A percentile compares a stretch with the other conserved stretches of the same genome.
Conservation (phyloP, 2,329 filamentous ascomycete species). For the Fusarium concolor region DNA sequence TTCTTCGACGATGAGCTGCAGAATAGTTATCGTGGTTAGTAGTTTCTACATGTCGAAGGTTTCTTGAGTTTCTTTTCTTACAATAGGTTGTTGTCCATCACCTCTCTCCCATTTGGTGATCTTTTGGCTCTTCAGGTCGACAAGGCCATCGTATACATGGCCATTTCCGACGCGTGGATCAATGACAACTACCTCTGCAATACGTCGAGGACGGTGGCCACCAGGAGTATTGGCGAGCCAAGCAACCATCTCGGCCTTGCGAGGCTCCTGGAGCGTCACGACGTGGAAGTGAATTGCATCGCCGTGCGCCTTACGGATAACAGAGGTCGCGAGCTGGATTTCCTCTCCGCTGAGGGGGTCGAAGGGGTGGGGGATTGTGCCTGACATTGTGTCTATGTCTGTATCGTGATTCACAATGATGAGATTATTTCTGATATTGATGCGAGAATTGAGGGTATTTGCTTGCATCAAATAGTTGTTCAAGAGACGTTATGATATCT, state of each 20-base stretch:
- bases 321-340: constrained; percentile 69
- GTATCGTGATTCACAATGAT: too few species aligned
- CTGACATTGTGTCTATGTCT: not conserved
- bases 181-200: constrained; percentile 87
- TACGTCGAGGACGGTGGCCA: constrained; percentile 71
- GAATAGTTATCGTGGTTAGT: constrained; percentile 13
- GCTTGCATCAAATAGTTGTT: not conserved
- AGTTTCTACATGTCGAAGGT: too few species aligned
- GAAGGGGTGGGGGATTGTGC: constrained; percentile 40
- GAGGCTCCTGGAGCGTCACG: constrained; percentile 85
- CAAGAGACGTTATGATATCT: not conserved
- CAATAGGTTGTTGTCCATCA: constrained; percentile 83
- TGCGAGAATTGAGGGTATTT: not conserved
- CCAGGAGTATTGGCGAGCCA: constrained; percentile 77
- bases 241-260: constrained; percentile 83
- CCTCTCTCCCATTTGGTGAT: constrained; percentile 80
- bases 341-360: constrained; percentile 72
- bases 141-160: constrained; percentile 79
- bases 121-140: constrained; percentile 75
- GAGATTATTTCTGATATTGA: not conserved
- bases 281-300: constrained; percentile 85
- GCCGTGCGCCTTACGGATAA: constrained; percentile 74
- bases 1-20: constrained; percentile 89
- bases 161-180: constrained; percentile 74
- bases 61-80: constrained; percentile 54